Percentiles rank a stretch among this genome's conserved stretches.
phyloP scores from a whole-genome alignment of 495 filamentous ascomycete genomes.

The Xylaria venustula region DNA sequence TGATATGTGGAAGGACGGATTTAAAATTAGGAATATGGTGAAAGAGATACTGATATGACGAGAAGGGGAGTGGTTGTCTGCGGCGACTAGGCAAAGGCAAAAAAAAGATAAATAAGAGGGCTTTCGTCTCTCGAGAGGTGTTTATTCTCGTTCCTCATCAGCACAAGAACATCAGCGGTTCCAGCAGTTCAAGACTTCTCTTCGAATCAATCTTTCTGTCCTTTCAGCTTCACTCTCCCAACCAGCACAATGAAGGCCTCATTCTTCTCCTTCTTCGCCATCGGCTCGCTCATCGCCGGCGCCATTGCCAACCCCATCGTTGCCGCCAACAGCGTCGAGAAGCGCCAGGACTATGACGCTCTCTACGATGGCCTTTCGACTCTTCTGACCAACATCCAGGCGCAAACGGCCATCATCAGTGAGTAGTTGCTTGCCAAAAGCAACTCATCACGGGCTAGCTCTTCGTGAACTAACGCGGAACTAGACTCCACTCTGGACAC shows the following conservation, averaged over 20 bases:
- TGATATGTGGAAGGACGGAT: neutral
- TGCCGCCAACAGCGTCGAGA: constrained; percentile 17
- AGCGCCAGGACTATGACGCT: constrained; percentile 31
- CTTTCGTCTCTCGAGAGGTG: neutral
- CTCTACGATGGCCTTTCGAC: constrained; percentile 22
- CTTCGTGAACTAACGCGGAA: no score
- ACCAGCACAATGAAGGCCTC: constrained; percentile 38
- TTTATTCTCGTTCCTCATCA: constrained; percentile 14
- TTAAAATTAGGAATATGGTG: neutral
- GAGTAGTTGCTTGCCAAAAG: constrained; percentile 13
- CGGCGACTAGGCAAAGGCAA: neutral
- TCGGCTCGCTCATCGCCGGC: constrained; percentile 32
- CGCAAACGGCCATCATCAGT: constrained; percentile 39
- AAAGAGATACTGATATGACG: neutral
- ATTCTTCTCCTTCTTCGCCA: constrained; percentile 32
- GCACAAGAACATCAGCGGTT: constrained; percentile 6
- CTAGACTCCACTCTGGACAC: constrained; percentile 28
- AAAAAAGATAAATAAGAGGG: constrained; percentile 27
- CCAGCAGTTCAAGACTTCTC: constrained; percentile 9
- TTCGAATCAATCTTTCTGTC: neutral
- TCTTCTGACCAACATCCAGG: constrained; percentile 27
- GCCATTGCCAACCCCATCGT: constrained; percentile 34
- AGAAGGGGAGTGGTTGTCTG: neutral
- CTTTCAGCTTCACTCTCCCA: neutral
- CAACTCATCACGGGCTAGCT: no score